Evolutionary conservation across 176 grass and related monocot species (phyloP).

Genomic region (Canna indica): DNA sequence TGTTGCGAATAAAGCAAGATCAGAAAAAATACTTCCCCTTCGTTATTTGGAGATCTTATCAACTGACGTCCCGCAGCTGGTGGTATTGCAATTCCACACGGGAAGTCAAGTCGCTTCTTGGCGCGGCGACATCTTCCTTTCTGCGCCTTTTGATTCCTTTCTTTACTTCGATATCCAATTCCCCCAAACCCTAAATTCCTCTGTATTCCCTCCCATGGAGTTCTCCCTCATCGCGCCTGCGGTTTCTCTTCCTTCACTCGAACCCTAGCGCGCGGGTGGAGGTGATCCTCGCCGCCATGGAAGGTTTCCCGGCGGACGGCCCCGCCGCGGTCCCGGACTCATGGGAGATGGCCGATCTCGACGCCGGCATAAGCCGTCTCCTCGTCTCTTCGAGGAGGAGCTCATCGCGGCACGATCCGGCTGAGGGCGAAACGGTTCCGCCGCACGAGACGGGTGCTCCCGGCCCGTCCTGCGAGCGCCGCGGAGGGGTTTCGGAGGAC

Average conservation of each 20-base stretch:
- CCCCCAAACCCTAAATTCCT: neutral
- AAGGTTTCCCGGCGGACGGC: constrained; percentile 13
- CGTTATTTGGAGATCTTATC: no score
- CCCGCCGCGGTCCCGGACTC: constrained; percentile 57
- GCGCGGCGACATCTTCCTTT: no score
- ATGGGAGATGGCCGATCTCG: constrained; percentile 95
- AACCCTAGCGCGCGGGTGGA: constrained; percentile 25
- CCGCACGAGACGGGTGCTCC: neutral
- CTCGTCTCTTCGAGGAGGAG: constrained; percentile 41
- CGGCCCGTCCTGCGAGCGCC: neutral
- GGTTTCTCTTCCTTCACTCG: constrained; percentile 5
- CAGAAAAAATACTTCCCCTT: no score
- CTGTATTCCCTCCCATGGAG: neutral
- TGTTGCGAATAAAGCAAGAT: no score
- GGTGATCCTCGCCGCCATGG: constrained; percentile 13
- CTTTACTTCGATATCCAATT: no score
- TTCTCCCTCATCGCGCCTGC: neutral
- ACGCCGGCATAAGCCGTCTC: constrained; percentile 60
- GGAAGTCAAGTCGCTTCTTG: no score
- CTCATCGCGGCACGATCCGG: neutral
- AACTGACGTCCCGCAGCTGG: no score
- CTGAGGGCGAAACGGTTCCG: no score
- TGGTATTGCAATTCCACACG: no score
- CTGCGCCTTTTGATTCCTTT: no score
- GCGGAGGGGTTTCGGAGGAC: constrained; percentile 20